A percentile compares a stretch with the other conserved stretches of the same genome.
Evolutionary conservation across 352 stramenopile species (phyloP).

Genomic region (Phytophthora melonis): DNA sequence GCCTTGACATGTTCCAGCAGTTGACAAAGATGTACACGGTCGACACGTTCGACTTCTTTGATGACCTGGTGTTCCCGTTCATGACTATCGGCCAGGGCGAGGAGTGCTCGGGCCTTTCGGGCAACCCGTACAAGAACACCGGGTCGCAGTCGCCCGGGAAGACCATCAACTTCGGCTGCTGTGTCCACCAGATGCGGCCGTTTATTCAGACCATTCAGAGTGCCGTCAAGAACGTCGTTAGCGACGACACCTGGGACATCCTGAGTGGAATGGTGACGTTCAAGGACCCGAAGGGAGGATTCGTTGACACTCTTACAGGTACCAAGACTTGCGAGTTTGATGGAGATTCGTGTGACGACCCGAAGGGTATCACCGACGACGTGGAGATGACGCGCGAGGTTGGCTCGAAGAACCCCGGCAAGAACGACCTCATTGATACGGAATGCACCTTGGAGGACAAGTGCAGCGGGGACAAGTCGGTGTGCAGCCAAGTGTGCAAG

Average conservation of each 20-base stretch:
- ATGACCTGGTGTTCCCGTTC: constrained; percentile 61
- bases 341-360: constrained; percentile 50
- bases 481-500: constrained; percentile 61
- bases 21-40: constrained; percentile 54
- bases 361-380: constrained; percentile 40
- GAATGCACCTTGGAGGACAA: constrained; percentile 50
- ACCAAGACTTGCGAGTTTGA: constrained; percentile 48
- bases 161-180: constrained; percentile 63
- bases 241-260: constrained; percentile 46
- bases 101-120: constrained; percentile 53
- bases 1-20: constrained; percentile 52
- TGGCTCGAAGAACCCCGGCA: constrained; percentile 50
- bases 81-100: constrained; percentile 43
- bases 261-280: constrained; percentile 61
- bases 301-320: constrained; percentile 51
- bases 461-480: constrained; percentile 50
- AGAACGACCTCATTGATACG: constrained; percentile 53
- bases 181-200: constrained; percentile 51
- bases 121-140: constrained; percentile 48
- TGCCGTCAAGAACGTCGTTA: constrained; percentile 45
- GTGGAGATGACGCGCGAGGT: constrained; percentile 30
- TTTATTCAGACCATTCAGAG: constrained; percentile 56
- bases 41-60: constrained; percentile 53
- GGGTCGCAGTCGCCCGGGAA: constrained; percentile 36
- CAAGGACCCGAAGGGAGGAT: constrained; percentile 27